Percentiles rank a stretch among this genome's conserved stretches.
Evolutionary conservation across 179 eudicot genomes (phyloP).

Genomic region (Camellia oleifera): DNA sequence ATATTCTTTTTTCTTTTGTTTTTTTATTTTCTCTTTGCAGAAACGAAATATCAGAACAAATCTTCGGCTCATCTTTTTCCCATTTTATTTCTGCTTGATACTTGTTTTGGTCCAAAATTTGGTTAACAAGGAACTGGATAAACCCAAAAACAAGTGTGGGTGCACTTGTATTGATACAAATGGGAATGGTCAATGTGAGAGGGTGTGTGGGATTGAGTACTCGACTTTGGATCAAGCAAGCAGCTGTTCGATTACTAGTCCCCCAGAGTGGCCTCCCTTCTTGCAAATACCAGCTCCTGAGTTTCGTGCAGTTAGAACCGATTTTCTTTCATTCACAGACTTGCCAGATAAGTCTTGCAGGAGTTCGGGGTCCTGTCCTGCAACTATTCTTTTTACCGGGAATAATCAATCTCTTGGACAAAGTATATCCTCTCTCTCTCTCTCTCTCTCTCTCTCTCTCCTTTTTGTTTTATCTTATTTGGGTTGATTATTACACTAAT

Average conservation of each 20-base stretch:
- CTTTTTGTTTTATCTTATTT: not conserved
- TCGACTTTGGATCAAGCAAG: constrained; percentile 47
- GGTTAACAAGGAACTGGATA: constrained; percentile 58
- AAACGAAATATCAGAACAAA: constrained; percentile 65
- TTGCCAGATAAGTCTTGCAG: constrained; percentile 70
- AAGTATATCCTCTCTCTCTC: constrained; percentile 33
- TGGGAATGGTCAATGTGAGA: constrained; percentile 27
- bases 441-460: not conserved
- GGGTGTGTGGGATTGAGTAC: constrained; percentile 66
- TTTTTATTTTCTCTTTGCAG: constrained; percentile 36
- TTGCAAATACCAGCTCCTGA: constrained; percentile 63
- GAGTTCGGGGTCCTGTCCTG: constrained; percentile 71
- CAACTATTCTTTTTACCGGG: constrained; percentile 63
- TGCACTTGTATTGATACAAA: constrained; percentile 34
- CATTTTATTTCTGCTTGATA: constrained; percentile 65
- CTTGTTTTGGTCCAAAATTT: constrained; percentile 56
- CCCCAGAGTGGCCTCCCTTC: constrained; percentile 81
- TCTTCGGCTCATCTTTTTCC: constrained; percentile 55
- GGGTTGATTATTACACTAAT: no score
- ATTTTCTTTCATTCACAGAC: constrained; percentile 37
- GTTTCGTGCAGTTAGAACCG: constrained; percentile 66
- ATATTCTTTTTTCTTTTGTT: not conserved
- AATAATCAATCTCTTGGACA: constrained; percentile 63
- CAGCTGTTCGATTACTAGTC: constrained; percentile 54
- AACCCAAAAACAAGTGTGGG: constrained; percentile 67